A percentile compares a stretch with the other conserved stretches of the same genome.
These are phyloP conservation scores for Geranium rotundifolium DNA, from an alignment of 345 rosid genomes.

Conservation along the genomic window DNA sequence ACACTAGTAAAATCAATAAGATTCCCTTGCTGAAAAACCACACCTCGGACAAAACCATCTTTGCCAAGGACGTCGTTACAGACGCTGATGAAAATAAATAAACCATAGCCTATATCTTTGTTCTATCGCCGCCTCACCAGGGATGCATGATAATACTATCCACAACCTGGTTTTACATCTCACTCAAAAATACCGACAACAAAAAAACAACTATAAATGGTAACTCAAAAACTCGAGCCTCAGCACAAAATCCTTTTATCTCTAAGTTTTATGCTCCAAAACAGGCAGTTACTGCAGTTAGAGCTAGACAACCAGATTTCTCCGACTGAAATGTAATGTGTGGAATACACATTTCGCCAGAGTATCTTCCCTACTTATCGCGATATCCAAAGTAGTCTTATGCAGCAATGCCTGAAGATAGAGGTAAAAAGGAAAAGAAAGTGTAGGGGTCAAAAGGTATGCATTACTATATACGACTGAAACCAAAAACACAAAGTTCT, in stretches of 20 bases:
- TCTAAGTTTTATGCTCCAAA: constrained; percentile 39
- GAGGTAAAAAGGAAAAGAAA: neutral
- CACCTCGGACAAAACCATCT: constrained; percentile 4
- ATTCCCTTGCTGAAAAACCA: constrained; percentile 31
- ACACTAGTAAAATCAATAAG: constrained; percentile 36
- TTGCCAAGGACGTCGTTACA: constrained; percentile 14
- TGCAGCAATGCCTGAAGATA: constrained; percentile 50
- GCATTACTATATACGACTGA: neutral
- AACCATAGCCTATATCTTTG: constrained; percentile 22
- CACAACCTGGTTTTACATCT: constrained; percentile 69
- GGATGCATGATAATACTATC: constrained; percentile 61
- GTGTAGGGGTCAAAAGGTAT: neutral
- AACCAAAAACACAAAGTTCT: neutral
- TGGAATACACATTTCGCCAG: constrained; percentile 40
- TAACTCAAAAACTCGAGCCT: constrained; percentile 48
- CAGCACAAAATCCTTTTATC: constrained; percentile 41
- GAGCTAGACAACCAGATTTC: constrained; percentile 48
- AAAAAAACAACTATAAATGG: constrained; percentile 21
- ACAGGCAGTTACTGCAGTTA: constrained; percentile 42
- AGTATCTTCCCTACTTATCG: constrained; percentile 33
- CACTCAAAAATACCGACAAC: constrained; percentile 44
- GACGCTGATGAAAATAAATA: constrained; percentile 7
- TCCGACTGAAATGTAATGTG: constrained; percentile 24
- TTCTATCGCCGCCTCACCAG: constrained; percentile 59
- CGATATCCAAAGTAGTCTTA: constrained; percentile 30